phyloP scores from a whole-genome alignment of 2,329 filamentous ascomycete genomes.

The Mycogone perniciosa region DNA sequence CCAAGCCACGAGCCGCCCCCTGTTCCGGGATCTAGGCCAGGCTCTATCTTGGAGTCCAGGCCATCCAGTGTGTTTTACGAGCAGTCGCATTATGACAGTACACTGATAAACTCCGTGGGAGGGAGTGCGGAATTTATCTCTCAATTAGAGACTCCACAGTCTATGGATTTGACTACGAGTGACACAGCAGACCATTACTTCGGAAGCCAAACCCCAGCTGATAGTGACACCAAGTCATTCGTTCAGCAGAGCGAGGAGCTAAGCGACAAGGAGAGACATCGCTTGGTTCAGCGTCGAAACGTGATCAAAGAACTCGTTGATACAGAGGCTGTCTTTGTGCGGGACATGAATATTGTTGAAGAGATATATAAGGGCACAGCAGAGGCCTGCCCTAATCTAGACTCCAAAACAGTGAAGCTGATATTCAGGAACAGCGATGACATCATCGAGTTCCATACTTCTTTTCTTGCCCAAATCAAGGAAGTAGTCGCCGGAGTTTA shows the following conservation, averaged over 20 bases:
- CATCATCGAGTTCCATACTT: constrained; percentile 78
- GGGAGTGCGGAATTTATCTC: constrained; percentile 40
- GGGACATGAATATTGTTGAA: constrained; percentile 95
- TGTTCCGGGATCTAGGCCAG: constrained; percentile 35
- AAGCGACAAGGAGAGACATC: constrained; percentile 54
- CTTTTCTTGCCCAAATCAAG: constrained; percentile 74
- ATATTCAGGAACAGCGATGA: constrained; percentile 92
- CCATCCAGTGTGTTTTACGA: constrained; percentile 35
- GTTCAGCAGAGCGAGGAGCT: constrained; percentile 35
- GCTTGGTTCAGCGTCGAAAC: constrained; percentile 73
- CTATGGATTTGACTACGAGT: constrained; percentile 41
- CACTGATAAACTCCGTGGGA: constrained; percentile 37
- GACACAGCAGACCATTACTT: constrained; percentile 36
- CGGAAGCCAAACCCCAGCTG: constrained; percentile 30
- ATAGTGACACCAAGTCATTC: constrained; percentile 31
- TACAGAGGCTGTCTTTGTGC: constrained; percentile 83
- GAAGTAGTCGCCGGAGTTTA: constrained; percentile 75
- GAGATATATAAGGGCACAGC: constrained; percentile 97
- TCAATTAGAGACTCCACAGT: constrained; percentile 39
- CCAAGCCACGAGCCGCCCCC: constrained; percentile 48
- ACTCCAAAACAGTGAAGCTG: constrained; percentile 75
- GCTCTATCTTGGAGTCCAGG: constrained; percentile 34
- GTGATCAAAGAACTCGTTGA: constrained; percentile 89
- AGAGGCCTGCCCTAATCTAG: constrained; percentile 71
- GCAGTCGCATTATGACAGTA: constrained; percentile 33